These are phyloP conservation scores for Aspergillus brunneoviolaceus DNA, from an alignment of 2,329 filamentous ascomycete genomes.

Conservation along the genomic window DNA sequence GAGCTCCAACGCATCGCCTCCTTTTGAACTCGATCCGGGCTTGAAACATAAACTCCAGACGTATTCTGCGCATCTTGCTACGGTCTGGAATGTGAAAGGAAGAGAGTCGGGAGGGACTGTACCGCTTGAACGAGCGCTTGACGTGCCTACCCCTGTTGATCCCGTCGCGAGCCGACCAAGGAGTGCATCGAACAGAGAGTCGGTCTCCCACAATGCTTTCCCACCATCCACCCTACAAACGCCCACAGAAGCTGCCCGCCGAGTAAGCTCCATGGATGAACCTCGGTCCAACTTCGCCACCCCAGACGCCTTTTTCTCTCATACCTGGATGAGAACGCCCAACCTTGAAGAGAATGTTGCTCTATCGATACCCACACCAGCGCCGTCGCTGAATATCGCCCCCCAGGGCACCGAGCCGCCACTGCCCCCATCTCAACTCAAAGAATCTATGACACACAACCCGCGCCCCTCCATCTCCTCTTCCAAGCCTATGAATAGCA, in stretches of 20 bases:
- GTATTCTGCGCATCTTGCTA: conserved; percentile 30
- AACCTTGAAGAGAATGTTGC: conserved; percentile 27
- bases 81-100: conserved; percentile 27
- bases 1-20: conserved; percentile 5
- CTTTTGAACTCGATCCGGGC: conserved; percentile 26
- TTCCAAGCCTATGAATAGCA: conserved; percentile 20
- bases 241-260: background rate
- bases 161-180: conserved; percentile 7
- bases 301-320: conserved; percentile 25
- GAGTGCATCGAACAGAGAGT: conserved; percentile 5
- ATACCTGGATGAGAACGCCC: conserved; percentile 30
- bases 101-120: background rate
- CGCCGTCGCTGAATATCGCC: conserved; percentile 28
- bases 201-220: conserved; percentile 5
- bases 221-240: background rate
- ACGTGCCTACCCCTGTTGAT: background rate
- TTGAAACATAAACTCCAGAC: conserved; percentile 30
- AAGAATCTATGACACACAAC: conserved; percentile 14
- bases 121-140: background rate
- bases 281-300: conserved; percentile 13
- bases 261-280: conserved; percentile 11
- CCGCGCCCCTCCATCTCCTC: conserved; percentile 20
- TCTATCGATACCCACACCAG: conserved; percentile 29
- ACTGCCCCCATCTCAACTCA: conserved; percentile 20
- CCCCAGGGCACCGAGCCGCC: conserved; percentile 22